phyloP scores from a whole-genome alignment of 73 alveolate species.

The Halteria grandinella region DNA sequence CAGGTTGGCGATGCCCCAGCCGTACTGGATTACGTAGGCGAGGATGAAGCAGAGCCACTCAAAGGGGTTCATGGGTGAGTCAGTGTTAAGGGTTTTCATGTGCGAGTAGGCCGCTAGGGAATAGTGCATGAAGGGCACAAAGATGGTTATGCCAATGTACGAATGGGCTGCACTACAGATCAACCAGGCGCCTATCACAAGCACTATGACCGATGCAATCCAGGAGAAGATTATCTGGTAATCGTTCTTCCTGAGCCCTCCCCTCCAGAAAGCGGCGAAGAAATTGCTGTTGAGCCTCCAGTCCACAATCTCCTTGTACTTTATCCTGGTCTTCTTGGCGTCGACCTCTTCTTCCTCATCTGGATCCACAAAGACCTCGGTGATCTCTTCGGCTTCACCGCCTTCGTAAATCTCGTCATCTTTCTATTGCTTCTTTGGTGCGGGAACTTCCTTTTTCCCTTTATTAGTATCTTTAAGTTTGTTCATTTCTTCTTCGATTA shows the following conservation, averaged over 20 bases:
- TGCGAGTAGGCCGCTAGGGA: constrained; percentile 30
- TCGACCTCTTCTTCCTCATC: constrained; percentile 39
- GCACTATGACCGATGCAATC: constrained; percentile 19
- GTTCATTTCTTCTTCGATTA: constrained; percentile 23
- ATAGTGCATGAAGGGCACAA: constrained; percentile 57
- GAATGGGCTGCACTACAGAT: constrained; percentile 21
- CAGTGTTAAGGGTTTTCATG: constrained; percentile 28
- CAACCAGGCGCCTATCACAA: constrained; percentile 33
- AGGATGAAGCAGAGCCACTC: constrained; percentile 29
- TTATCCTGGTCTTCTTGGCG: constrained; percentile 24
- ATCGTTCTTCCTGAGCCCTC: constrained; percentile 60
- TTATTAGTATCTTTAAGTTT: constrained; percentile 18
- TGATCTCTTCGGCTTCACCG: constrained; percentile 63
- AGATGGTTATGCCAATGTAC: constrained; percentile 51
- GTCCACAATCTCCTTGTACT: constrained; percentile 26
- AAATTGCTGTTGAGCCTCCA: constrained; percentile 41
- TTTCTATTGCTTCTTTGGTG: no score
- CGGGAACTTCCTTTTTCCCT: no score
- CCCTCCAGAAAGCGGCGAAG: constrained; percentile 62
- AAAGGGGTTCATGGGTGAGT: constrained; percentile 13
- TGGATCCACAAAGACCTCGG: no score
- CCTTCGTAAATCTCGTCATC: constrained; percentile 46
- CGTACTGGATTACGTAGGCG: constrained; percentile 13
- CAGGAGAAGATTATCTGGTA: constrained; percentile 42
- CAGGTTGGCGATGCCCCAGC: constrained; percentile 60